Percentiles rank a stretch among this genome's conserved stretches.
Evolutionary conservation across 192 early-diverging fungal species (phyloP).

Genomic region (Thoreauomyces humboldtii): DNA sequence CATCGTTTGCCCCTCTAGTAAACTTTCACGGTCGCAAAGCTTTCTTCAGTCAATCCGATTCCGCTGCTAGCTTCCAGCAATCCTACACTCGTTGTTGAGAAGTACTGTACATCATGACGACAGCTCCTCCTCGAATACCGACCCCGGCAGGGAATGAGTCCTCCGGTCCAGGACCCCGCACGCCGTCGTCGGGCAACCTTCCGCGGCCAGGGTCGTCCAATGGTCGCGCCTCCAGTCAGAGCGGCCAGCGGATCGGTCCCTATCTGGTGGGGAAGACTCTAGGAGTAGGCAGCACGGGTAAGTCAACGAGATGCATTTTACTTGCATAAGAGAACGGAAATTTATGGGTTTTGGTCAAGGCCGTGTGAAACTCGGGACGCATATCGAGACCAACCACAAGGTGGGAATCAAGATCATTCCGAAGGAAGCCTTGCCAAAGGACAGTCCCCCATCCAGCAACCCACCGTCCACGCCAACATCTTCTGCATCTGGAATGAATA

Average conservation of each 20-base stretch:
- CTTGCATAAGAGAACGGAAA: background rate
- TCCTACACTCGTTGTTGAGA: too few species aligned
- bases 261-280: constrained; percentile 54
- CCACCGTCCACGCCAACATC: background rate
- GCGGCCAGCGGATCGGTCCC: constrained; percentile 47
- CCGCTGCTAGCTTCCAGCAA: too few species aligned
- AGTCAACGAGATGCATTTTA: background rate
- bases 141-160: too few species aligned
- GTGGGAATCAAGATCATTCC: constrained; percentile 59
- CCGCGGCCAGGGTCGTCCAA: background rate
- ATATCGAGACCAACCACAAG: constrained; percentile 43
- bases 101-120: too few species aligned
- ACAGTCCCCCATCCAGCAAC: constrained; percentile 1
- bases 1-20: too few species aligned
- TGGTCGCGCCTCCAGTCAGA: background rate
- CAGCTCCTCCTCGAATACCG: too few species aligned
- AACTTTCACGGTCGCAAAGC: too few species aligned
- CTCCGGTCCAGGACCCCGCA: too few species aligned
- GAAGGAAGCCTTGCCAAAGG: constrained; percentile 33
- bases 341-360: constrained; percentile 28
- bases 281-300: constrained; percentile 57
- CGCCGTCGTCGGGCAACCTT: too few species aligned
- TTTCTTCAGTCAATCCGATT: too few species aligned
- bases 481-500: background rate
- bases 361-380: constrained; percentile 51